These are phyloP conservation scores for Neoboletus subvelutipes DNA, from an alignment of 768 basidiomycete genomes.

Conservation along the genomic window DNA sequence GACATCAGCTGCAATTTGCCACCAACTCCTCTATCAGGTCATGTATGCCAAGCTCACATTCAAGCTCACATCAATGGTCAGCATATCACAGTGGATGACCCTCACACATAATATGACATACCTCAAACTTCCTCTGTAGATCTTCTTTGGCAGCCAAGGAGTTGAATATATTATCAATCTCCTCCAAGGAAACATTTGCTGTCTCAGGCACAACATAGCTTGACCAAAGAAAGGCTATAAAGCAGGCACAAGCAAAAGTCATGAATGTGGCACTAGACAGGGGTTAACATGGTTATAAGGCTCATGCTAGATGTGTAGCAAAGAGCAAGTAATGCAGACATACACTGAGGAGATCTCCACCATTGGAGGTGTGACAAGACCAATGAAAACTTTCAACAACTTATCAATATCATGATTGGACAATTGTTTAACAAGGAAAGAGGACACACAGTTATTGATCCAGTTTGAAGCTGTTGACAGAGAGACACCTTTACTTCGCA, in stretches of 20 bases:
- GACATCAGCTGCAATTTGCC: conserved; percentile 11
- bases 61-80: conserved; percentile 44
- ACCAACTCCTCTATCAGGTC: conserved; percentile 43
- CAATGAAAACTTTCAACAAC: conserved; percentile 59
- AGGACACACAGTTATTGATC: conserved; percentile 69
- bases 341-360: conserved; percentile 62
- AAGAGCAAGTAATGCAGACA: conserved; percentile 12
- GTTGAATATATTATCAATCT: conserved; percentile 68
- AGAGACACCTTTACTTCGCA: conserved; percentile 80
- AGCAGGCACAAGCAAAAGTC: conserved; percentile 62
- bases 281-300: neutral
- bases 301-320: neutral
- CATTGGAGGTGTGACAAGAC: conserved; percentile 66
- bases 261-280: conserved; percentile 61
- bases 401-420: conserved; percentile 3
- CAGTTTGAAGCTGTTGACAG: conserved; percentile 85
- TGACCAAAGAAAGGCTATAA: conserved; percentile 69
- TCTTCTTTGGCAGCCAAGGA: conserved; percentile 61
- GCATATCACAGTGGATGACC: neutral
- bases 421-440: neutral
- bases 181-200: conserved; percentile 71
- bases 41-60: conserved; percentile 52
- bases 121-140: conserved; percentile 48
- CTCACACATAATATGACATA: conserved; percentile 21
- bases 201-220: conserved; percentile 73